phyloP scores from a whole-genome alignment of 2,329 filamentous ascomycete genomes.

The Microdochium bolleyi region DNA sequence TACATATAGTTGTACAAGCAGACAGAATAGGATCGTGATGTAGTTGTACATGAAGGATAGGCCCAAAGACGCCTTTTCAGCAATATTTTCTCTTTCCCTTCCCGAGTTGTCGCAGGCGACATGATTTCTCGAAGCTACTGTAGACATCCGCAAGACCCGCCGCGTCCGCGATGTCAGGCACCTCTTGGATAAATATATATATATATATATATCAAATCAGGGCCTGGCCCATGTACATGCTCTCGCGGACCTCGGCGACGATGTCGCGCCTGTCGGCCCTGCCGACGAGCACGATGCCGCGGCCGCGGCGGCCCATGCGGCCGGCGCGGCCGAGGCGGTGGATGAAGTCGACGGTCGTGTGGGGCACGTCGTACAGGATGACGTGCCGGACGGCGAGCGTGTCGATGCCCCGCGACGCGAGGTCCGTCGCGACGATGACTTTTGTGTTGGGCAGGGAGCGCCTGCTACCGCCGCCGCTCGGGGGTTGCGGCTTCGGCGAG shows the following conservation, averaged over 20 bases:
- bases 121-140: no score
- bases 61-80: no score
- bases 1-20: no score
- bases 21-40: no score
- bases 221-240: constrained; percentile 75
- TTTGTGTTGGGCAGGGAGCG: constrained; percentile 67
- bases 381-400: constrained; percentile 87
- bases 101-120: no score
- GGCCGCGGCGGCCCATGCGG: constrained; percentile 82
- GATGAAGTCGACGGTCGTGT: constrained; percentile 96
- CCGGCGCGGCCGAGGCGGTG: constrained; percentile 89
- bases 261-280: constrained; percentile 85
- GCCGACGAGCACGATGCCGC: constrained; percentile 84
- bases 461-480: no score
- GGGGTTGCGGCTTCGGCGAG: constrained; percentile 20
- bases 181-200: no score
- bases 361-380: constrained; percentile 93
- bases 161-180: no score
- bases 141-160: no score
- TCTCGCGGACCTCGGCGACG: constrained; percentile 84
- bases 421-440: constrained; percentile 88
- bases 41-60: no score
- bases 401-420: constrained; percentile 89
- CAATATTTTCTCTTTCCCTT: no score
- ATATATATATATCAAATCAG: constrained; percentile 56